Percentiles rank a stretch among this genome's conserved stretches.
Conservation (phyloP, 176 grass and related monocot species). For the Thinopyrum elongatum region DNA sequence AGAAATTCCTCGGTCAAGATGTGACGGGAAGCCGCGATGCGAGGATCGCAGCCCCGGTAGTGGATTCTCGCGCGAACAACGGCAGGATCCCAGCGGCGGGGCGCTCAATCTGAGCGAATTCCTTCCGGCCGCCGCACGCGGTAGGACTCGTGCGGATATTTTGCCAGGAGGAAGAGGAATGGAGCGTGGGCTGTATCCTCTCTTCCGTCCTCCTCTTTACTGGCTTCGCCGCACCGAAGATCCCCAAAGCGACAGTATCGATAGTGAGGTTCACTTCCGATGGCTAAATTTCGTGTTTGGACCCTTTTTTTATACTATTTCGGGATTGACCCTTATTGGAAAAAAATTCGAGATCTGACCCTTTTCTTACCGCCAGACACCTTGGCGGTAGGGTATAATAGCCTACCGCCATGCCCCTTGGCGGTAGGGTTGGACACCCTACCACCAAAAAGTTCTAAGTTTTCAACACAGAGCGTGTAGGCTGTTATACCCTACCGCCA, state of each 20-base stretch:
- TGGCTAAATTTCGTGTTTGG: too few species aligned
- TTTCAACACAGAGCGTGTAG: too few species aligned
- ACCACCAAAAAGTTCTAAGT: too few species aligned
- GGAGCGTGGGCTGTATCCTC: too few species aligned
- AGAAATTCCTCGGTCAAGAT: not conserved
- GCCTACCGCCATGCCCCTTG: too few species aligned
- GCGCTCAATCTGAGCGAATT: not conserved
- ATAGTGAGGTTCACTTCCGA: not conserved
- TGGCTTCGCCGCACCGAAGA: slow-evolving; percentile 1
- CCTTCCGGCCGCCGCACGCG: not conserved
- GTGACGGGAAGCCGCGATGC: not conserved
- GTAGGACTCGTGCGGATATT: not conserved
- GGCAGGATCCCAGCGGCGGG: not conserved
- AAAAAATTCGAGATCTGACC: too few species aligned
- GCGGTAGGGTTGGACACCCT: too few species aligned
- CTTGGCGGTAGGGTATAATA: too few species aligned
- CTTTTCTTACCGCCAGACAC: too few species aligned
- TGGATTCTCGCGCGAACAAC: not conserved
- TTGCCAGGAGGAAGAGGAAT: not conserved
- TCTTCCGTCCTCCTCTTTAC: not conserved
- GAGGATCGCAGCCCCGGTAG: not conserved
- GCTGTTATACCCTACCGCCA: too few species aligned
- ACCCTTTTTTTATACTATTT: too few species aligned
- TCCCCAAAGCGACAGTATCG: not conserved
- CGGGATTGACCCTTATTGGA: too few species aligned